Percentiles rank a stretch among this genome's conserved stretches.
These are phyloP conservation scores for Staphylotrichum longicolle DNA, from an alignment of 495 filamentous ascomycete species.

Conservation along the genomic window DNA sequence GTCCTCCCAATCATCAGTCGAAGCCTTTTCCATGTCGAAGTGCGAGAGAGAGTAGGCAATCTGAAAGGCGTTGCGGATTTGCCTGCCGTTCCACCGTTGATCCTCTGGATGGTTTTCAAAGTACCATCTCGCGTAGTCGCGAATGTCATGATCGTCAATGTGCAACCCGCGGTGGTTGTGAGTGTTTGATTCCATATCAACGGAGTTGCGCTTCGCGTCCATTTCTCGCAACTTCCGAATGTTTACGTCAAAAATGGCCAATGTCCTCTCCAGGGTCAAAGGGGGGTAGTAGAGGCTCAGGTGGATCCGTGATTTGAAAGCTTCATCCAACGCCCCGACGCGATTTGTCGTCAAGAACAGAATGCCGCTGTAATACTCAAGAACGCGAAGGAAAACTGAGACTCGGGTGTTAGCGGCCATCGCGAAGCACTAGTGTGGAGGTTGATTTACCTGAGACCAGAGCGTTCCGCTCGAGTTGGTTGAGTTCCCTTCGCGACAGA, in stretches of 20 bases:
- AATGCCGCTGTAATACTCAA: conserved; percentile 42
- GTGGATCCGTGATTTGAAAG: conserved; percentile 42
- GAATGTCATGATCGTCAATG: neutral
- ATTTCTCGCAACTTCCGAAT: conserved; percentile 3
- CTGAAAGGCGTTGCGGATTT: conserved; percentile 42
- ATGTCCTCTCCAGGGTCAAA: conserved; percentile 30
- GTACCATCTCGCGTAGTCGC: neutral
- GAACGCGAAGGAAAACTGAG: conserved; percentile 45
- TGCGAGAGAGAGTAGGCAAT: conserved; percentile 40
- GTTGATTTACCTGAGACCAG: conserved; percentile 57
- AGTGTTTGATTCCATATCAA: too few species aligned
- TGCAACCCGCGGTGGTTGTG: neutral
- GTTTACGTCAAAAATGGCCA: conserved; percentile 24
- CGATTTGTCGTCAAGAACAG: conserved; percentile 43
- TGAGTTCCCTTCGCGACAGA: conserved; percentile 60
- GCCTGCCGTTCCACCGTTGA: conserved; percentile 37
- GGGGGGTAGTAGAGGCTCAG: conserved; percentile 39
- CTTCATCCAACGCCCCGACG: conserved; percentile 39
- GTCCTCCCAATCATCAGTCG: conserved; percentile 5
- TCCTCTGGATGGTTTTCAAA: conserved; percentile 10
- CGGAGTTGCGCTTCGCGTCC: neutral
- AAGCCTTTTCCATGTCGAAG: conserved; percentile 26
- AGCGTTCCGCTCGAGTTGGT: conserved; percentile 71
- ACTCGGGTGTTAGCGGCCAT: neutral
- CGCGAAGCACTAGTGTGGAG: neutral